Base-by-base conservation (phyloP, 1,284 basidiomycete genomes). In the Sporisorium sorghi region DNA sequence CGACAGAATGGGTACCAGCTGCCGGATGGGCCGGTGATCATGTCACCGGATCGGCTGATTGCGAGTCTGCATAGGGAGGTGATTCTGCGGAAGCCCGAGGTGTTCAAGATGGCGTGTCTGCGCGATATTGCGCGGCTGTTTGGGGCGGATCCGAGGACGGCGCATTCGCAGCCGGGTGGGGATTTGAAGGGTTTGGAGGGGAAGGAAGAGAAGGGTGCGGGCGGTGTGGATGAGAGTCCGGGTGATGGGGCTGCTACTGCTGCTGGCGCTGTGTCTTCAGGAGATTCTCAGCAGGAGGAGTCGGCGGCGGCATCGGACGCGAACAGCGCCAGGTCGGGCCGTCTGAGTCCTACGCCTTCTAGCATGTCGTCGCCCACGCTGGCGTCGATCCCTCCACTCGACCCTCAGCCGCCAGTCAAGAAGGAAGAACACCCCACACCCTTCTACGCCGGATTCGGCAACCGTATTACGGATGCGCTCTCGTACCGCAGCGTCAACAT, bases 81-180 rank as follows among this genome's bases (percentile, higher is more conserved):
- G 19, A 81, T 77, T 43, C 39, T 77, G 61, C 91, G 95, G 39
- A 98, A 99, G 86, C 97, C 97, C 0, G 97, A 99, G 84, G 90
- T 99, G 30, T 99, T 99, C 89, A 99, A 99, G 87, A 99, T 99
- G 97, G 96, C 97, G 3, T 98, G 95, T 86, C 86, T 99, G 73
- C 89, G 95, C 39, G 97, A 99, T 85, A 97, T 99, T 61, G 93
- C 94, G 78, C 88, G 94, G 28, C 86, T 99, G 9, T 99, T 98
- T 83, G 92, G 93, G 9, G 88, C 89, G 24, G 80, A 66, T 60
- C 60, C 65, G 42, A 40, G 73, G 40, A 70, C 53, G 23, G 61
- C 69, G 6, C 46, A 48, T 3, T 17, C 35, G 15, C 64, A 71
- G 55, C 61, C 59, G 19, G 61, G 63, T 2, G 63, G 55, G 15